Conservation (phyloP, 2,329 filamentous ascomycete genomes). For the Diaporthe velutina region DNA sequence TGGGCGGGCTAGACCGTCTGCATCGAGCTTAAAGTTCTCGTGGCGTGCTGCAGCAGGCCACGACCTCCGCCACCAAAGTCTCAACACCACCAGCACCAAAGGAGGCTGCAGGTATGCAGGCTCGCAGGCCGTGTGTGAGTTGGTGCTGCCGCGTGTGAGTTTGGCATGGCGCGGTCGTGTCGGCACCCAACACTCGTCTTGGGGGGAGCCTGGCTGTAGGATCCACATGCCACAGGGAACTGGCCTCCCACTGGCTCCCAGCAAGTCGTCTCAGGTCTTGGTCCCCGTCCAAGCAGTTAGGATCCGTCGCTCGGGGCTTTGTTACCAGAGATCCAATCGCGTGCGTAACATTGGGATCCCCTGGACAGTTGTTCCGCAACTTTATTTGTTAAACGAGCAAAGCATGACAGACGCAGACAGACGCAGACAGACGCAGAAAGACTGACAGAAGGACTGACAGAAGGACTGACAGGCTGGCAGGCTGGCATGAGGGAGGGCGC, state of each 20-base stretch:
- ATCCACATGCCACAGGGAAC: constrained; percentile 15
- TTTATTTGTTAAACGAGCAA: constrained; percentile 16
- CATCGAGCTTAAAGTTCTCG: background rate
- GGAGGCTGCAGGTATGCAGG: background rate
- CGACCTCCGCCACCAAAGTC: background rate
- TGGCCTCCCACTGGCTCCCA: background rate
- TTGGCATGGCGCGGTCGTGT: background rate
- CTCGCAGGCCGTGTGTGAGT: background rate
- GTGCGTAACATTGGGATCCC: constrained; percentile 12
- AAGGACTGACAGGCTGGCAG: background rate
- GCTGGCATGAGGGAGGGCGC: constrained; percentile 22
- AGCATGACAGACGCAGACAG: constrained; percentile 5
- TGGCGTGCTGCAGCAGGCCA: background rate
- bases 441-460: background rate
- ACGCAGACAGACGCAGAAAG: background rate
- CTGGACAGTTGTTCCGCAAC: constrained; percentile 22
- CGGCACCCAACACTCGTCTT: background rate
- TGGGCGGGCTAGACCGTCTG: background rate
- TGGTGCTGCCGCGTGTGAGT: background rate
- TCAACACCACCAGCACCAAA: background rate
- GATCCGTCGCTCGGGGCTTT: constrained; percentile 10
- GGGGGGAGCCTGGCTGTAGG: background rate
- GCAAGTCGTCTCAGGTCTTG: constrained; percentile 26
- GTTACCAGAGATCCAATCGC: constrained; percentile 21
- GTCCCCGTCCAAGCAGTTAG: constrained; percentile 26